These are phyloP conservation scores for Berkeleyomyces rouxiae DNA, from an alignment of 2,329 filamentous ascomycete species.

Conservation along the genomic window DNA sequence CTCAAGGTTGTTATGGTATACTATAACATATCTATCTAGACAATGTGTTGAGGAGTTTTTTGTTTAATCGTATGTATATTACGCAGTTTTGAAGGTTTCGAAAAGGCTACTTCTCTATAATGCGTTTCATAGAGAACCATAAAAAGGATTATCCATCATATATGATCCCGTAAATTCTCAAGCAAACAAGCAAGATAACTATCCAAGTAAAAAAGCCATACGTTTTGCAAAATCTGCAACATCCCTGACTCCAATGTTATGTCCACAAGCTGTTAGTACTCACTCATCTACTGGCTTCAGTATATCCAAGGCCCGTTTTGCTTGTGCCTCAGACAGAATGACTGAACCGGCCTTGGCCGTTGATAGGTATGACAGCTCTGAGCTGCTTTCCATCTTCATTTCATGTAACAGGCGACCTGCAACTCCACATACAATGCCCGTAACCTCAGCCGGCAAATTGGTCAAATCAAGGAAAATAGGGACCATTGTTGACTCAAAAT, in stretches of 20 bases:
- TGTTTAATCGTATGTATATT: too few relatives aligned
- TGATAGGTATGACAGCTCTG: constrained; percentile 80
- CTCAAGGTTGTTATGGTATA: too few relatives aligned
- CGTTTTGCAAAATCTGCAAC: too few relatives aligned
- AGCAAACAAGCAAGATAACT: background rate
- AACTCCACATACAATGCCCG: constrained; percentile 88
- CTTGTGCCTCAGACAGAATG: constrained; percentile 41
- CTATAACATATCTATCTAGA: too few relatives aligned
- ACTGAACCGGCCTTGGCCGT: constrained; percentile 81
- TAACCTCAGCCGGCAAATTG: constrained; percentile 68
- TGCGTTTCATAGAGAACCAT: too few relatives aligned
- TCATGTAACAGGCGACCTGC: constrained; percentile 67
- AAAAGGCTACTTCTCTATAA: too few relatives aligned
- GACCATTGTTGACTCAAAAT: constrained; percentile 54
- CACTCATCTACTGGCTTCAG: constrained; percentile 36
- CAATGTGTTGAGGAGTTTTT: too few relatives aligned
- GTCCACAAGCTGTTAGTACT: background rate
- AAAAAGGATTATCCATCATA: too few relatives aligned
- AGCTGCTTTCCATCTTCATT: constrained; percentile 36
- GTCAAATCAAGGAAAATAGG: constrained; percentile 80
- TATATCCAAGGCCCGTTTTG: constrained; percentile 44
- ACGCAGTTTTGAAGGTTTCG: too few relatives aligned
- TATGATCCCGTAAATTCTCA: background rate
- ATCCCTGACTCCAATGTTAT: background rate
- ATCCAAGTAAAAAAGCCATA: background rate